Conservation (phyloP, 176 grass and related monocot genomes). For the Zea mays region DNA sequence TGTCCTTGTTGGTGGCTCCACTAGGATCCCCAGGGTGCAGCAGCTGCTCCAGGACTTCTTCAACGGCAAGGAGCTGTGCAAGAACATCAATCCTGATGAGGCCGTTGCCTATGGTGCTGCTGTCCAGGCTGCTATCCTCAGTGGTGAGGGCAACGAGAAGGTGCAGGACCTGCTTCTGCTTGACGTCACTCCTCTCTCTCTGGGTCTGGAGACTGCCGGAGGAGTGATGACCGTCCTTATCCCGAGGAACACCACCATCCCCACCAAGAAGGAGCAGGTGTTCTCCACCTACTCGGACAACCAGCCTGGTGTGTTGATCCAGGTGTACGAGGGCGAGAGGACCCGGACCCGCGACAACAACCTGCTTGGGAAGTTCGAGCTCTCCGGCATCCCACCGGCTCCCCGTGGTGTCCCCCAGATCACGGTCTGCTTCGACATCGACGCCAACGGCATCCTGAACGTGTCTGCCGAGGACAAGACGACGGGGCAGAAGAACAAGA, state of each 20-base stretch:
- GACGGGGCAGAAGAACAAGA: constrained; percentile 67
- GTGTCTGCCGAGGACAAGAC: constrained; percentile 63
- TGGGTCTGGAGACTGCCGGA: constrained; percentile 48
- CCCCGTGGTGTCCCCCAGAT: constrained; percentile 60
- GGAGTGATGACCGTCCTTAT: constrained; percentile 65
- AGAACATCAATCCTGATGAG: constrained; percentile 65
- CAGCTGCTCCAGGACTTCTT: constrained; percentile 66
- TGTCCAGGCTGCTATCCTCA: constrained; percentile 57
- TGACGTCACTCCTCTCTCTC: constrained; percentile 57
- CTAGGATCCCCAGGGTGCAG: constrained; percentile 58
- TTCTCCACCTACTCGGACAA: constrained; percentile 64
- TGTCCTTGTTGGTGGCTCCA: constrained; percentile 62
- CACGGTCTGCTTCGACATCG: constrained; percentile 62
- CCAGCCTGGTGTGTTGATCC: constrained; percentile 56
- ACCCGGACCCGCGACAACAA: constrained; percentile 67
- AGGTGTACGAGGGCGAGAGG: constrained; percentile 68
- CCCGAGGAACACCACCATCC: constrained; percentile 65
- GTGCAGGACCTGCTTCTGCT: constrained; percentile 61
- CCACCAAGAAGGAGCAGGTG: constrained; percentile 66
- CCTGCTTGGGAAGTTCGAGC: constrained; percentile 59
- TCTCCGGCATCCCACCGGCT: constrained; percentile 51
- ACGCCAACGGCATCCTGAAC: constrained; percentile 60
- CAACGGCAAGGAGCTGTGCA: constrained; percentile 64
- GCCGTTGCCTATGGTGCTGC: constrained; percentile 52
- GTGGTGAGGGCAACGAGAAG: constrained; percentile 69